Percentiles rank a stretch among this genome's conserved stretches.
Evolutionary conservation across 148 eudicot species (phyloP).

Genomic region (Heliamphora exappendiculata): DNA sequence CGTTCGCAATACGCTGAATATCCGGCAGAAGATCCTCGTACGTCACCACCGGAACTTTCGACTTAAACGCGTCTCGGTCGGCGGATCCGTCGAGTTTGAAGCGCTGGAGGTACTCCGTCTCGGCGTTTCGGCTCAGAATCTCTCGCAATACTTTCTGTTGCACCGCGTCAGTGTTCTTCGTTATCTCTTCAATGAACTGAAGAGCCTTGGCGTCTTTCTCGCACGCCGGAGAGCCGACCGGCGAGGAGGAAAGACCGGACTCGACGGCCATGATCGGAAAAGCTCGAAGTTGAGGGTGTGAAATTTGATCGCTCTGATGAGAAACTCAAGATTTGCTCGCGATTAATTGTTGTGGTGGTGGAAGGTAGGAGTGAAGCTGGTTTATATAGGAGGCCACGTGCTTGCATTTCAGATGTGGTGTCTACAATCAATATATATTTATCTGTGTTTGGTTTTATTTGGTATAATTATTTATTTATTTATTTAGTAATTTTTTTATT

Average conservation of each 20-base stretch:
- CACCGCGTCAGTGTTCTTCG: conserved; percentile 9
- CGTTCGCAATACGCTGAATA: conserved; percentile 18
- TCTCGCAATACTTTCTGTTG: conserved; percentile 20
- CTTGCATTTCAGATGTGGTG: too few relatives aligned
- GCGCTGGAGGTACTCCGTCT: conserved; percentile 16
- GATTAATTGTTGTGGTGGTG: too few relatives aligned
- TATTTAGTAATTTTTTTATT: too few relatives aligned
- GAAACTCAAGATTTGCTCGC: too few relatives aligned
- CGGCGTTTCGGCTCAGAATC: conserved; percentile 14
- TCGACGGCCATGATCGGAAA: conserved; percentile 16
- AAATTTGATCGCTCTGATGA: too few relatives aligned
- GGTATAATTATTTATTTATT: too few relatives aligned
- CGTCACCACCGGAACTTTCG: conserved; percentile 13
- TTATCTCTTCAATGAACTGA: conserved; percentile 18
- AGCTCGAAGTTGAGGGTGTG: too few relatives aligned
- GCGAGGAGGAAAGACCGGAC: neutral
- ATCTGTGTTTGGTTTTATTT: too few relatives aligned
- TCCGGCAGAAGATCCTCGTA: conserved; percentile 21
- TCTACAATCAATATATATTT: too few relatives aligned
- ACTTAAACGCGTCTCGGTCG: conserved; percentile 20
- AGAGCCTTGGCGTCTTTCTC: conserved; percentile 16
- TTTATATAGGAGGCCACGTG: too few relatives aligned
- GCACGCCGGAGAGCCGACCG: neutral
- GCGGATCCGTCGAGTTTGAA: conserved; percentile 11
- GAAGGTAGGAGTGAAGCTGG: too few relatives aligned